phyloP scores from a whole-genome alignment of 1,284 basidiomycete genomes.

The Microbotryum scabiosae region DNA sequence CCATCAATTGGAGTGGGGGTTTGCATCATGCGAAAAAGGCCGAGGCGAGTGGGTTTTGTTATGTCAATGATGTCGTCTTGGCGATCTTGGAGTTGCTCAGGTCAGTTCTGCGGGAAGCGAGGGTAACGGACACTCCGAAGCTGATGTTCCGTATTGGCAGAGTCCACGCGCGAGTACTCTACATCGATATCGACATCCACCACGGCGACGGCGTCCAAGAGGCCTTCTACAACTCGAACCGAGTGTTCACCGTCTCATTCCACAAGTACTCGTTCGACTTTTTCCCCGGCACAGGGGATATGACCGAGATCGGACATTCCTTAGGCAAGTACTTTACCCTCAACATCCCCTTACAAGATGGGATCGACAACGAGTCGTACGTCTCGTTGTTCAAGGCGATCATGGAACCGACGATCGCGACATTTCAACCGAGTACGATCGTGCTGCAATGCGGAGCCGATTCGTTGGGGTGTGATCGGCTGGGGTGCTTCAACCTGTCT shows the following conservation, averaged over 20 bases:
- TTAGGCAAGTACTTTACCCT: conserved; percentile 90
- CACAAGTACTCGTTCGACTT: conserved; percentile 99
- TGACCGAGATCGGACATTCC: conserved; percentile 76
- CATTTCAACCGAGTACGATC: conserved; percentile 82
- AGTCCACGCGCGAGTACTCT: conserved; percentile 80
- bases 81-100: conserved; percentile 85
- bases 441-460: conserved; percentile 97
- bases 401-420: conserved; percentile 83
- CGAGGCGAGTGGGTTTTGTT: conserved; percentile 93
- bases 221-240: conserved; percentile 94
- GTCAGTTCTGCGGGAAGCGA: conserved; percentile 44
- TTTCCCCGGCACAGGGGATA: conserved; percentile 90
- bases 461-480: conserved; percentile 83
- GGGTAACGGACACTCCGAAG: too few relatives aligned
- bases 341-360: conserved; percentile 92
- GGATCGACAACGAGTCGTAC: conserved; percentile 96
- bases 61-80: conserved; percentile 90
- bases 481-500: conserved; percentile 97
- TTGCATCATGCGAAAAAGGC: conserved; percentile 92
- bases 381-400: conserved; percentile 90
- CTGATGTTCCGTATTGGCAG: conserved; percentile 43
- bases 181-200: conserved; percentile 96
- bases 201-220: conserved; percentile 95
- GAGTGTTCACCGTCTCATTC: conserved; percentile 97
- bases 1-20: conserved; percentile 94